Evolutionary conservation across 2,329 filamentous ascomycete species (phyloP).

Genomic region (Clathrospora elynae): DNA sequence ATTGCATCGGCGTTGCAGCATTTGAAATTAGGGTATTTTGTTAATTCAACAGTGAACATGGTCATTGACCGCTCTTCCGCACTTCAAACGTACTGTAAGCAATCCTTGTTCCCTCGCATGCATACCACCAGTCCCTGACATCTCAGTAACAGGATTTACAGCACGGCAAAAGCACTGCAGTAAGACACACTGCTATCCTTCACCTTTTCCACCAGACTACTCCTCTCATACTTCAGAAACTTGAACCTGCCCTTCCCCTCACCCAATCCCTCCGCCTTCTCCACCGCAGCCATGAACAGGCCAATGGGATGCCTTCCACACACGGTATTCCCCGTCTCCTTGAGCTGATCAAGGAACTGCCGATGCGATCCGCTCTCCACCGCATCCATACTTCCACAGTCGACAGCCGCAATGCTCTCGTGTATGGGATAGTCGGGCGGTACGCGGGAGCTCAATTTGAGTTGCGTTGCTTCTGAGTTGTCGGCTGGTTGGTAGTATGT

Average conservation of each 20-base stretch:
- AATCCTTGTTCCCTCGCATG: neutral
- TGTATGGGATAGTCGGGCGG: constrained; percentile 67
- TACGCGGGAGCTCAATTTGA: constrained; percentile 50
- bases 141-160: constrained; percentile 15
- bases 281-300: constrained; percentile 85
- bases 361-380: constrained; percentile 77
- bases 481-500: constrained; percentile 70
- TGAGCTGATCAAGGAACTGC: constrained; percentile 70
- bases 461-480: constrained; percentile 42
- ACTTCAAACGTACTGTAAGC: no score
- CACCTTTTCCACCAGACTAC: constrained; percentile 70
- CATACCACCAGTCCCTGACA: neutral
- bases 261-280: constrained; percentile 54
- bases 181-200: constrained; percentile 91
- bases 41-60: no score
- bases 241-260: constrained; percentile 69
- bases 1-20: constrained; percentile 1
- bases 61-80: no score
- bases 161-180: constrained; percentile 83
- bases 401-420: constrained; percentile 80
- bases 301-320: constrained; percentile 96
- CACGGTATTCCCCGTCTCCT: constrained; percentile 82
- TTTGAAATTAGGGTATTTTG: no score
- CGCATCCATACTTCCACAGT: constrained; percentile 81
- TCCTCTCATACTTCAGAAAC: constrained; percentile 87